Evolutionary conservation across 768 basidiomycete species (phyloP).

Genomic region (Boletus rufocinnamomeus): DNA sequence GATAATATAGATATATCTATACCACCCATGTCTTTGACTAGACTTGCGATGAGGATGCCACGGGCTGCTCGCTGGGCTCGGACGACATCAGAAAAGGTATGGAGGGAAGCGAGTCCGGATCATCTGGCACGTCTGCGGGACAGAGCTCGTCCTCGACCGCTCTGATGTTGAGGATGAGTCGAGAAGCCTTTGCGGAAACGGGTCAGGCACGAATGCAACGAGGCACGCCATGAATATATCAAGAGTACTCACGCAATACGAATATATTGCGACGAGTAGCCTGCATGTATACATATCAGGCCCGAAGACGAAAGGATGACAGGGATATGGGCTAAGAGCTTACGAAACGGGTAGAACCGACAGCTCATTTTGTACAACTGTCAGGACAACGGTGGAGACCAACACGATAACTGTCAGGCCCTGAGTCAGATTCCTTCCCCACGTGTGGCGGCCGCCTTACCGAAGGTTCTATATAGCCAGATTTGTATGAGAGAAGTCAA

Average conservation of each 20-base stretch:
- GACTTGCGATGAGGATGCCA: slow-evolving; percentile 14
- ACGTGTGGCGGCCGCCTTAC: slow-evolving; percentile 3
- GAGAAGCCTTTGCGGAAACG: slow-evolving; percentile 15
- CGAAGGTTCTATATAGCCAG: slow-evolving; percentile 16
- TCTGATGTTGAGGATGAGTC: slow-evolving; percentile 24
- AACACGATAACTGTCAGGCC: slow-evolving; percentile 14
- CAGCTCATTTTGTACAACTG: slow-evolving; percentile 15
- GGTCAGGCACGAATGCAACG: background rate
- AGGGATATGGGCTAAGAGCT: background rate
- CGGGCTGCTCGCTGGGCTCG: slow-evolving; percentile 3
- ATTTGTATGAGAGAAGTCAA: background rate
- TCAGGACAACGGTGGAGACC: slow-evolving; percentile 19
- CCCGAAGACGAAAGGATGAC: background rate
- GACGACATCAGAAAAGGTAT: background rate
- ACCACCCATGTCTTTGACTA: background rate
- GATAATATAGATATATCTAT: too few relatives aligned
- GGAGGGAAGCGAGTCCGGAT: slow-evolving; percentile 6
- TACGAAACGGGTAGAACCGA: slow-evolving; percentile 18
- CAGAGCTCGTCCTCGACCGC: background rate
- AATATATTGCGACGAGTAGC: slow-evolving; percentile 19
- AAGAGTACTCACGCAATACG: slow-evolving; percentile 22
- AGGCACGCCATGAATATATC: background rate
- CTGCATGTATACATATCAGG: slow-evolving; percentile 15
- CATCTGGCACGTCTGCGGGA: slow-evolving; percentile 6
- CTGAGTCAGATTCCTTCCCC: background rate